Evolutionary conservation across 306 rosid species (phyloP).

Genomic region (Glycine latifolia): DNA sequence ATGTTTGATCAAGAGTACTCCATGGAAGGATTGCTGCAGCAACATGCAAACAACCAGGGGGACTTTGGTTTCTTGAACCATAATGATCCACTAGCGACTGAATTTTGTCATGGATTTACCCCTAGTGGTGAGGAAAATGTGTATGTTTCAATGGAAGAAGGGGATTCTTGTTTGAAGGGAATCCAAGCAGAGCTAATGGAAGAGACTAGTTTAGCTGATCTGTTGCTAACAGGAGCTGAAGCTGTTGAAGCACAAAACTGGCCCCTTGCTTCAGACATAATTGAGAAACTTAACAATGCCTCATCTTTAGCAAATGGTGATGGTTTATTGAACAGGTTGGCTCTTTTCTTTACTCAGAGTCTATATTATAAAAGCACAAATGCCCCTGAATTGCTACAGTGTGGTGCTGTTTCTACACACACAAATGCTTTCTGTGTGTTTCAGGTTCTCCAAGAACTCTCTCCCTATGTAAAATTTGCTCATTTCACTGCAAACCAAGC

Average conservation of each 20-base stretch:
- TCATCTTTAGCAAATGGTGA: slow-evolving; percentile 45
- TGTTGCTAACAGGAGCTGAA: slow-evolving; percentile 72
- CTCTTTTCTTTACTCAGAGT: slow-evolving; percentile 63
- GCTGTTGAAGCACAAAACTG: slow-evolving; percentile 71
- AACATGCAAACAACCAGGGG: slow-evolving; percentile 38
- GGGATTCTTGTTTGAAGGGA: slow-evolving; percentile 43
- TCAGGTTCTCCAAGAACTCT: slow-evolving; percentile 70
- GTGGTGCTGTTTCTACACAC: slow-evolving; percentile 42
- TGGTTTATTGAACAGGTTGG: slow-evolving; percentile 60
- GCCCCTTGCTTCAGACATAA: slow-evolving; percentile 51
- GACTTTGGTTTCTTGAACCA: slow-evolving; percentile 34
- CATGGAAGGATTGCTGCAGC: slow-evolving; percentile 48
- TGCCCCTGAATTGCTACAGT: slow-evolving; percentile 43
- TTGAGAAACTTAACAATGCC: slow-evolving; percentile 53
- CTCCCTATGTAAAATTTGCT: slow-evolving; percentile 70
- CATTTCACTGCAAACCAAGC: slow-evolving; percentile 86
- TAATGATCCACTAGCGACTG: slow-evolving; percentile 16
- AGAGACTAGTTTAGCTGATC: slow-evolving; percentile 65
- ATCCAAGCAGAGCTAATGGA: slow-evolving; percentile 73
- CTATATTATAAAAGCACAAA: slow-evolving; percentile 49
- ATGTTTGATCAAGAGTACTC: slow-evolving; percentile 48
- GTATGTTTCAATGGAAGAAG: slow-evolving; percentile 41
- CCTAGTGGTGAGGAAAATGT: slow-evolving; percentile 18
- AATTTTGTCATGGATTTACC: slow-evolving; percentile 12
- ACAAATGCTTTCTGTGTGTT: slow-evolving; percentile 50